Percentiles rank a stretch among this genome's conserved stretches.
These are phyloP conservation scores for Dothistroma pini DNA, from an alignment of 2,329 filamentous ascomycete species.

Conservation along the genomic window DNA sequence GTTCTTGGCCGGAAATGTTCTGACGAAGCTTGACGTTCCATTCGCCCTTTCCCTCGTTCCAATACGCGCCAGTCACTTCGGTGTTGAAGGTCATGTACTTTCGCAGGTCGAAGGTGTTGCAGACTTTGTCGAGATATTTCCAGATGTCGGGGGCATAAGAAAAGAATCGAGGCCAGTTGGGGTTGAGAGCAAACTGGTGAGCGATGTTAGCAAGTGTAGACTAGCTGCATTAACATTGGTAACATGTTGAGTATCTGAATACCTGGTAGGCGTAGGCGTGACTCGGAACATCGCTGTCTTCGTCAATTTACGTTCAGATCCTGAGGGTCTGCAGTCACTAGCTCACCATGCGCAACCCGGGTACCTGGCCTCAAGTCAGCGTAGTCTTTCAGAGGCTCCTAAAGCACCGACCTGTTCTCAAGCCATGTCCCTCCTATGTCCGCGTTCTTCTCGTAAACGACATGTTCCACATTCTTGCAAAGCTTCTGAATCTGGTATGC, in stretches of 20 bases:
- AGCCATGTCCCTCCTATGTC: slow-evolving; percentile 43
- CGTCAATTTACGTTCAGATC: neutral
- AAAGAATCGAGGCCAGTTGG: slow-evolving; percentile 49
- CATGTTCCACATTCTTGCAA: slow-evolving; percentile 44
- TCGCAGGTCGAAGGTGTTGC: slow-evolving; percentile 46
- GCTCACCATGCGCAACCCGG: slow-evolving; percentile 1
- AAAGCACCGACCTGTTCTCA: neutral
- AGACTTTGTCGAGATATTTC: slow-evolving; percentile 49
- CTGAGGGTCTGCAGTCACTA: neutral
- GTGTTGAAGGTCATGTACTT: slow-evolving; percentile 54
- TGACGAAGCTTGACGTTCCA: slow-evolving; percentile 51
- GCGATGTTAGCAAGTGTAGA: neutral
- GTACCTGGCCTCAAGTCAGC: neutral
- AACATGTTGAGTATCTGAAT: neutral
- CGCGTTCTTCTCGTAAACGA: slow-evolving; percentile 48
- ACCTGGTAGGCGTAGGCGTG: slow-evolving; percentile 1
- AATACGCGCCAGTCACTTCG: slow-evolving; percentile 46
- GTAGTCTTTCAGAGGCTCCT: neutral
- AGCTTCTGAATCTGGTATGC: slow-evolving; percentile 48
- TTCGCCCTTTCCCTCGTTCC: slow-evolving; percentile 48
- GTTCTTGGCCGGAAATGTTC: slow-evolving; percentile 33
- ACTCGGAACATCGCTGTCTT: neutral
- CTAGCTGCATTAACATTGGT: neutral
- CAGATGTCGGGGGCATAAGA: slow-evolving; percentile 47
- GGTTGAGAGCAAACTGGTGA: slow-evolving; percentile 41